phyloP scores from a whole-genome alignment of 2,329 filamentous ascomycete species.

The Didymella segeticola region DNA sequence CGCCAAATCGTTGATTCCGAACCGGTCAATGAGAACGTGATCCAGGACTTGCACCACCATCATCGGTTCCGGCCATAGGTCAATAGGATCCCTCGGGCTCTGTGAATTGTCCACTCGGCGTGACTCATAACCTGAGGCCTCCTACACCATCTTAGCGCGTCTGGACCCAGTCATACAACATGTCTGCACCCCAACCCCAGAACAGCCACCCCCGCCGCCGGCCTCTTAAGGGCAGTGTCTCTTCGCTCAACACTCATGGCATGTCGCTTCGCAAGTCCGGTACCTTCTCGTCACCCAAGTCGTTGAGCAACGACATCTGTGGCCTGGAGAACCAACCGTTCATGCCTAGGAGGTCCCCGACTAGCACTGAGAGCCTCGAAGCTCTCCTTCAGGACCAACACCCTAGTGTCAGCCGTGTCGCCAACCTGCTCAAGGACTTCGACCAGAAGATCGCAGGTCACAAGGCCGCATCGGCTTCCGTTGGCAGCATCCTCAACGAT shows the following conservation, averaged over 20 bases:
- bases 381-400: conserved; percentile 52
- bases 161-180: conserved; percentile 46
- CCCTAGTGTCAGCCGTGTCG: conserved; percentile 53
- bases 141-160: conserved; percentile 32
- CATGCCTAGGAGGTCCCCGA: conserved; percentile 57
- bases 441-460: conserved; percentile 53
- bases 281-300: conserved; percentile 56
- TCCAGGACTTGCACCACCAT: conserved; percentile 28
- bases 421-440: conserved; percentile 53
- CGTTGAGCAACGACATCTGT: conserved; percentile 47
- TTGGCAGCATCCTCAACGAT: conserved; percentile 54
- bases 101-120: conserved; percentile 31
- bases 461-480: conserved; percentile 36
- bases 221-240: conserved; percentile 48
- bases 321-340: conserved; percentile 49
- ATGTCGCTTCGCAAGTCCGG: conserved; percentile 57
- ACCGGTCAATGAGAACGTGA: conserved; percentile 38
- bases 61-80: conserved; percentile 31
- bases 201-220: conserved; percentile 56
- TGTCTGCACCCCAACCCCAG: conserved; percentile 48
- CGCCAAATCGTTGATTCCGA: conserved; percentile 15
- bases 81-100: conserved; percentile 31
- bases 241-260: conserved; percentile 48
- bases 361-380: conserved; percentile 57
- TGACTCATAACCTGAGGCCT: conserved; percentile 48